Conservation (phyloP, 345 rosid species). For the Melastoma malabathricum region DNA sequence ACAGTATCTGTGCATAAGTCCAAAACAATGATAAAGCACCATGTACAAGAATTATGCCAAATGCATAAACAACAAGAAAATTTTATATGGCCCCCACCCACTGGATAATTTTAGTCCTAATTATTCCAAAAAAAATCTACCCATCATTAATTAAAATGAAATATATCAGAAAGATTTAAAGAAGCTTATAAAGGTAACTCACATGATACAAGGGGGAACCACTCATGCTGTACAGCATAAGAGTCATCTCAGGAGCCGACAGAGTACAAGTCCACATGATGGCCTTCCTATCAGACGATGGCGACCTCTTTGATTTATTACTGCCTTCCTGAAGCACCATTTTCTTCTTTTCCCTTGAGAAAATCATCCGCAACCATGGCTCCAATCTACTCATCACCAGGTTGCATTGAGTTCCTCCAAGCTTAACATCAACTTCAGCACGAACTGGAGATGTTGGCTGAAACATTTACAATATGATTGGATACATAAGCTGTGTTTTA, state of each 20-base stretch:
- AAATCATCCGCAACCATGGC: slow-evolving; percentile 72
- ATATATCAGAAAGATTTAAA: not conserved
- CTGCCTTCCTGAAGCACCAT: slow-evolving; percentile 49
- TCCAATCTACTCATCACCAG: slow-evolving; percentile 54
- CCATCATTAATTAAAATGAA: too few relatives aligned
- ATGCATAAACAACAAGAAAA: too few relatives aligned
- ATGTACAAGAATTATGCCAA: too few relatives aligned
- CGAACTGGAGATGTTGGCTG: slow-evolving; percentile 68
- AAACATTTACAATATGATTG: slow-evolving; percentile 10
- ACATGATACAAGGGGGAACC: slow-evolving; percentile 78
- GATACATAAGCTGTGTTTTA: too few relatives aligned
- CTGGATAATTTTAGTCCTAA: too few relatives aligned
- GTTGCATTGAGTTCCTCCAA: slow-evolving; percentile 83
- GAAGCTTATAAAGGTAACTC: slow-evolving; percentile 19
- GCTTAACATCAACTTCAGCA: slow-evolving; percentile 92
- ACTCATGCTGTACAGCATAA: slow-evolving; percentile 44
- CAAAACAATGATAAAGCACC: too few relatives aligned
- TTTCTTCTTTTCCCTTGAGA: slow-evolving; percentile 48
- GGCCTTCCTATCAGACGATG: slow-evolving; percentile 37
- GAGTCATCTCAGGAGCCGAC: slow-evolving; percentile 94
- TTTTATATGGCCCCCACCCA: too few relatives aligned
- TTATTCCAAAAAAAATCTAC: too few relatives aligned
- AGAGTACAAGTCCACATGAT: slow-evolving; percentile 89
- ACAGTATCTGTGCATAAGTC: too few relatives aligned
- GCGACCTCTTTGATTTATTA: slow-evolving; percentile 28